Evolutionary conservation across 2,329 filamentous ascomycete species (phyloP).

Genomic region (Chaetothyriales sp.): DNA sequence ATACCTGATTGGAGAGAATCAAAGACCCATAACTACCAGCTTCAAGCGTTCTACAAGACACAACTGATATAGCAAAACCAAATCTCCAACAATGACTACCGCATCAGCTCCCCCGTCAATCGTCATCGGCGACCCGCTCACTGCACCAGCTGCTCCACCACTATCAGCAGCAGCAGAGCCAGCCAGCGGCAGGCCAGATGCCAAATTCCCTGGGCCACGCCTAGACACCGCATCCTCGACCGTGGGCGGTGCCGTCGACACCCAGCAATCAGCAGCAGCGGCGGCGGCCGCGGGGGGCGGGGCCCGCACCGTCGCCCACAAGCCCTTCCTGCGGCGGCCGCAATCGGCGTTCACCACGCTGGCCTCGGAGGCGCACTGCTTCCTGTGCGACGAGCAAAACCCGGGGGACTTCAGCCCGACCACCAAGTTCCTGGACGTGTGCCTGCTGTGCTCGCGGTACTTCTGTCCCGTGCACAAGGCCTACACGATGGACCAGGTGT

Average conservation of each 20-base stretch:
- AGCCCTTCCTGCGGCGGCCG: constrained; percentile 8
- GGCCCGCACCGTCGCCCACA: background rate
- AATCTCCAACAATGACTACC: background rate
- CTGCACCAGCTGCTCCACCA: constrained; percentile 6
- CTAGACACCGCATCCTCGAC: background rate
- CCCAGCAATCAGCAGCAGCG: background rate
- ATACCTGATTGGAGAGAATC: no score
- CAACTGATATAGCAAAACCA: background rate
- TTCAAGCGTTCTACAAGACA: no score
- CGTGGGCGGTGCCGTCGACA: no score
- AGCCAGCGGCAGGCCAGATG: background rate
- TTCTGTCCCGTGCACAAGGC: constrained; percentile 19
- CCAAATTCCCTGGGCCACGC: background rate
- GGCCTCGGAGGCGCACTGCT: constrained; percentile 5
- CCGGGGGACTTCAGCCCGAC: constrained; percentile 19
- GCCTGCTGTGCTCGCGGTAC: constrained; percentile 15
- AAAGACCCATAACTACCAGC: no score
- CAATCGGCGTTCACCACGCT: background rate
- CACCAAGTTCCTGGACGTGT: constrained; percentile 17
- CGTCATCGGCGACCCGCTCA: constrained; percentile 12
- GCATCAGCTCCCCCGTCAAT: constrained; percentile 13
- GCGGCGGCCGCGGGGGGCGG: background rate
- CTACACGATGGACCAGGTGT: constrained; percentile 12
- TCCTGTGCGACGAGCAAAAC: constrained; percentile 20
- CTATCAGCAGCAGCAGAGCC: background rate